Conservation (phyloP, 2,329 filamentous ascomycete species). For the Cadophora sp. region DNA sequence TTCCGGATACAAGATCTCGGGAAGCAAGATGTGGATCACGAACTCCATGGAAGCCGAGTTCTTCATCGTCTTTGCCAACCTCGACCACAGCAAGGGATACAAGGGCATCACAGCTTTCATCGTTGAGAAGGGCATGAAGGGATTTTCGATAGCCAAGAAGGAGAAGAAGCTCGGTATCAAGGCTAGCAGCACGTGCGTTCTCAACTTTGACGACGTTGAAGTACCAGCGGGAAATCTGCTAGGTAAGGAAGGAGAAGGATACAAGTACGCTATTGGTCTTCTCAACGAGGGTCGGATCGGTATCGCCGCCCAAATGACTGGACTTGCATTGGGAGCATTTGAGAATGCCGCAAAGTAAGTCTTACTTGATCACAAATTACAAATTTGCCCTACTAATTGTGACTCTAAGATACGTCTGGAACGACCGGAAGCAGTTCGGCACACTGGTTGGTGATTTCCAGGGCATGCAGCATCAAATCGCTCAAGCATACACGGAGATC, state of each 20-base stretch:
- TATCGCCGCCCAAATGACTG: constrained; percentile 98
- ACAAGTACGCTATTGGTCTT: constrained; percentile 95
- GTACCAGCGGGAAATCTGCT: constrained; percentile 88
- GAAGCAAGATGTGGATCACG: constrained; percentile 99
- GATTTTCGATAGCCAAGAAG: constrained; percentile 97
- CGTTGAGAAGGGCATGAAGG: constrained; percentile 86
- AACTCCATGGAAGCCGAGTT: constrained; percentile 93
- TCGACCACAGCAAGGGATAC: constrained; percentile 91
- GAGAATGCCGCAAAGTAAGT: constrained; percentile 85
- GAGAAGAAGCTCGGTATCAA: constrained; percentile 99
- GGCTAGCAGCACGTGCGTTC: constrained; percentile 93
- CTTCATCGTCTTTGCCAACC: constrained; percentile 98
- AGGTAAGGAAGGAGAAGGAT: constrained; percentile 87
- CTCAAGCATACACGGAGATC: constrained; percentile 95
- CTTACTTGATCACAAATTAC: constrained; percentile 5
- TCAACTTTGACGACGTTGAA: constrained; percentile 97
- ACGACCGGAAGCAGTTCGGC: constrained; percentile 97
- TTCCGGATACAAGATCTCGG: constrained; percentile 84
- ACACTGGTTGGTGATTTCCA: constrained; percentile 95
- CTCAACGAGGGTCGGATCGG: constrained; percentile 97
- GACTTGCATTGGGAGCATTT: constrained; percentile 90
- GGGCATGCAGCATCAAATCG: constrained; percentile 98
- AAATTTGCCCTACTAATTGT: constrained; percentile 28
- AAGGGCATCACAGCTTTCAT: constrained; percentile 97
- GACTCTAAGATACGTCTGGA: constrained; percentile 81